Conservation (phyloP, 441 rosid genomes). For the Croton setiger region DNA sequence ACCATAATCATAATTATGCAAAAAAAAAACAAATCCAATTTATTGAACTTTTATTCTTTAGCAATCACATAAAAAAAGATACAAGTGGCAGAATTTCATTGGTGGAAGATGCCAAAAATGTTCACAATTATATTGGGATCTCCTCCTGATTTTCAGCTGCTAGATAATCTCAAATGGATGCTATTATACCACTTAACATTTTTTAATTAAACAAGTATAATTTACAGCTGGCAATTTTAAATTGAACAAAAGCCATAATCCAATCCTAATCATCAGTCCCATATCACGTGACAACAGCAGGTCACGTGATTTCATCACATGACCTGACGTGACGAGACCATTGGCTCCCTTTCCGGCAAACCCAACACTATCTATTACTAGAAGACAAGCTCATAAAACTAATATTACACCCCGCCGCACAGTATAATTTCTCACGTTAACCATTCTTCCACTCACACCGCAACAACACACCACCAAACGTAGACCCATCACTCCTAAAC, state of each 20-base stretch:
- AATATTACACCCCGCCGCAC: constrained; percentile 15
- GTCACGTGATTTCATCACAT: no score
- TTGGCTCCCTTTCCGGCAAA: no score
- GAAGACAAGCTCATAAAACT: neutral
- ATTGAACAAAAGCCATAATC: no score
- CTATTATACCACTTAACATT: no score
- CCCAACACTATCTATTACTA: no score
- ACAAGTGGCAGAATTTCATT: neutral
- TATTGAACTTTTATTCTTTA: neutral
- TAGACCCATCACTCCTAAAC: neutral
- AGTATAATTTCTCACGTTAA: constrained; percentile 12
- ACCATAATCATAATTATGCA: neutral
- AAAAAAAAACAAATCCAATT: no score
- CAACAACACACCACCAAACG: neutral
- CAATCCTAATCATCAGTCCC: no score
- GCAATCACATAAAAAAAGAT: neutral
- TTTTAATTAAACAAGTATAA: no score
- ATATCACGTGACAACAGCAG: no score
- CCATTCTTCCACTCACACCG: neutral
- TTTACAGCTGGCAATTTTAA: neutral
- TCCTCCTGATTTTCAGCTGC: neutral
- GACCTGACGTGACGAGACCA: no score
- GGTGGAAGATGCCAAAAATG: neutral
- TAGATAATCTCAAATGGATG: neutral
- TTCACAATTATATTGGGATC: neutral